Percentiles rank a stretch among this genome's conserved stretches.
These are phyloP conservation scores for Cercophora samala DNA, from an alignment of 495 filamentous ascomycete species.

Conservation along the genomic window DNA sequence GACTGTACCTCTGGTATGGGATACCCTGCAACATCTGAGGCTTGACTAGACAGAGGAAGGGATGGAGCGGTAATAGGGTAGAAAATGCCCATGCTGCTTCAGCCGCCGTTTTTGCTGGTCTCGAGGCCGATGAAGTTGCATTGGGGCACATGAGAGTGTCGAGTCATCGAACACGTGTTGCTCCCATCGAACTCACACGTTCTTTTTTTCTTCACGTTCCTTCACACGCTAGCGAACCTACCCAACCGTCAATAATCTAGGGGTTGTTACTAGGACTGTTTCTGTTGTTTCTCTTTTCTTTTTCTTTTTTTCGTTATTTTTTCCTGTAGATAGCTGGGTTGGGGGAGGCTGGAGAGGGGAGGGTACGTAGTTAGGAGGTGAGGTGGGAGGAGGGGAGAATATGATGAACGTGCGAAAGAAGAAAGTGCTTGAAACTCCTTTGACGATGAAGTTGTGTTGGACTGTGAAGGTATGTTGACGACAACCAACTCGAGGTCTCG, in stretches of 20 bases:
- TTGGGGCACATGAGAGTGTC: not conserved
- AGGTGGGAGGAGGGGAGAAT: constrained; percentile 13
- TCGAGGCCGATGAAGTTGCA: not conserved
- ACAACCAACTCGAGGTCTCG: too few relatives aligned
- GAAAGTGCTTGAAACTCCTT: not conserved
- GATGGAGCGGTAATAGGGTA: not conserved
- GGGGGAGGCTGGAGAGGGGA: not conserved
- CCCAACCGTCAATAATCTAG: constrained; percentile 16
- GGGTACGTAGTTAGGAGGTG: not conserved
- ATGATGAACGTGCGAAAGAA: constrained; percentile 16
- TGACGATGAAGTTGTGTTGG: too few relatives aligned
- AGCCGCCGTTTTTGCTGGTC: not conserved
- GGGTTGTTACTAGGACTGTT: constrained; percentile 11
- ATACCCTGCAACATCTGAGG: not conserved
- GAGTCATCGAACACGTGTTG: not conserved
- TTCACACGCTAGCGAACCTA: not conserved
- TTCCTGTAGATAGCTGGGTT: constrained; percentile 28
- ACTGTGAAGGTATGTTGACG: too few relatives aligned
- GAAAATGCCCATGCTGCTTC: not conserved
- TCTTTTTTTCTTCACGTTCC: not conserved
- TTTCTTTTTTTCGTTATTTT: constrained; percentile 18
- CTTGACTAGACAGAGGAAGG: not conserved
- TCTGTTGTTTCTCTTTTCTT: constrained; percentile 19
- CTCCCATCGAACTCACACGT: not conserved
- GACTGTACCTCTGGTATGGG: not conserved